Evolutionary conservation across 2,329 filamentous ascomycete genomes (phyloP).

Genomic region (Lachnellula occidentalis): DNA sequence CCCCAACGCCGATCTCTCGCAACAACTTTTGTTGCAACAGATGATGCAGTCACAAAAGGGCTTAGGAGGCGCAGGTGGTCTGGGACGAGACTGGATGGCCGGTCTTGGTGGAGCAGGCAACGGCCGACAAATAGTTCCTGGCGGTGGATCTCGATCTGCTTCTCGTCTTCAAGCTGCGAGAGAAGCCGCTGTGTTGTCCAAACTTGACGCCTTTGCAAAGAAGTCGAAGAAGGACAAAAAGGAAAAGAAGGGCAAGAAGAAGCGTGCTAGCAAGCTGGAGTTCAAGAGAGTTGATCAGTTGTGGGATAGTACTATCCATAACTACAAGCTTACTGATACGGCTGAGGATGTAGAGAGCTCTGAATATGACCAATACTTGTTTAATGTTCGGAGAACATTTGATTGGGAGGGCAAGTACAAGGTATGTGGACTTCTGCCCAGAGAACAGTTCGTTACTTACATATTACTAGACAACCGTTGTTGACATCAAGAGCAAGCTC

Average conservation of each 20-base stretch:
- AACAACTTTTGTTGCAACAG: conserved; percentile 24
- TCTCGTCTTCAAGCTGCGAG: conserved; percentile 19
- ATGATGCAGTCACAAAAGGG: conserved; percentile 23
- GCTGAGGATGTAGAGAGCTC: conserved; percentile 55
- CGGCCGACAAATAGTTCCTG: not conserved
- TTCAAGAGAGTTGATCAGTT: conserved; percentile 64
- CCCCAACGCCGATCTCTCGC: conserved; percentile 16
- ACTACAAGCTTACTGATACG: conserved; percentile 64
- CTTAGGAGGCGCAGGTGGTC: conserved; percentile 8
- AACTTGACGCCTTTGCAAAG: conserved; percentile 18
- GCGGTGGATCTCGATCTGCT: conserved; percentile 10
- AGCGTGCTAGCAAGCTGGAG: conserved; percentile 50
- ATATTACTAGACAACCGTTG: conserved; percentile 46
- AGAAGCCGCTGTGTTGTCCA: conserved; percentile 20
- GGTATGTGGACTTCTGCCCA: conserved; percentile 15
- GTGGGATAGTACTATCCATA: conserved; percentile 53
- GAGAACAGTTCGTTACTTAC: conserved; percentile 3
- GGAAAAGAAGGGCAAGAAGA: conserved; percentile 34
- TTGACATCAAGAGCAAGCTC: conserved; percentile 81
- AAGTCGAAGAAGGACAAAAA: conserved; percentile 34
- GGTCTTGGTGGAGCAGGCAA: conserved; percentile 1
- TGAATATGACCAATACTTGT: conserved; percentile 74
- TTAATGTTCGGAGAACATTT: conserved; percentile 77
- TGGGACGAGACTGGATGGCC: conserved; percentile 3
- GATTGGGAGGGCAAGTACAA: conserved; percentile 79